These are phyloP conservation scores for Escallonia rubra DNA, from an alignment of 129 eudicot genomes.

Conservation along the genomic window DNA sequence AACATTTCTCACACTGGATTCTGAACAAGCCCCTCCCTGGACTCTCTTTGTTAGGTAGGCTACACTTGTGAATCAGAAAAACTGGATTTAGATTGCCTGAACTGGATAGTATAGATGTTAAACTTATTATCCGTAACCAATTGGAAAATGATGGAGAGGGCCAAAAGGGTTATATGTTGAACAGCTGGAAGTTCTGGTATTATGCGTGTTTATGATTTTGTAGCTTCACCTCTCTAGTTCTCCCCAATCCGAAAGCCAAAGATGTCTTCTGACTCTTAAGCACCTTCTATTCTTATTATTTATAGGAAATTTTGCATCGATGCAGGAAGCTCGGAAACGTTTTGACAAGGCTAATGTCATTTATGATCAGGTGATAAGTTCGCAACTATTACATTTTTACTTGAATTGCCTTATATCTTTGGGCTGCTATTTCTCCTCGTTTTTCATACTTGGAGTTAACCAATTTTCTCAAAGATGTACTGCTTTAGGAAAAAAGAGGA, in stretches of 20 bases:
- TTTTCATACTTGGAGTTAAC: neutral
- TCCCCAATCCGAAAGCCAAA: neutral
- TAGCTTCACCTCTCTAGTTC: neutral
- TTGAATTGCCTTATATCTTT: neutral
- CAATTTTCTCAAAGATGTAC: neutral
- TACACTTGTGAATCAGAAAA: too few species aligned
- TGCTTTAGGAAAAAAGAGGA: neutral
- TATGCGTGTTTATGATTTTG: neutral
- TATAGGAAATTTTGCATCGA: too few species aligned
- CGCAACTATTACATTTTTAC: neutral
- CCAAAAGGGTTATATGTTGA: too few species aligned
- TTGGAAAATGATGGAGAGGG: too few species aligned
- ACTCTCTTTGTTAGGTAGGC: too few species aligned
- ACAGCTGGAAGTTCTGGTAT: too few species aligned
- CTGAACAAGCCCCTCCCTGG: too few species aligned
- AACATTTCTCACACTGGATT: too few species aligned
- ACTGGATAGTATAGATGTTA: too few species aligned
- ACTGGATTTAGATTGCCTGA: too few species aligned
- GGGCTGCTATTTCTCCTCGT: neutral
- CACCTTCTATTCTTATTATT: neutral
- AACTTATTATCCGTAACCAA: too few species aligned
- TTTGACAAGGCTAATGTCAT: conserved; percentile 82
- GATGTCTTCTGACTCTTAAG: neutral
- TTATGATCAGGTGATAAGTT: conserved; percentile 71
- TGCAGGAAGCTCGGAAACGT: conserved; percentile 95